phyloP scores from a whole-genome alignment of 345 rosid genomes.

The Pistacia integerrima region DNA sequence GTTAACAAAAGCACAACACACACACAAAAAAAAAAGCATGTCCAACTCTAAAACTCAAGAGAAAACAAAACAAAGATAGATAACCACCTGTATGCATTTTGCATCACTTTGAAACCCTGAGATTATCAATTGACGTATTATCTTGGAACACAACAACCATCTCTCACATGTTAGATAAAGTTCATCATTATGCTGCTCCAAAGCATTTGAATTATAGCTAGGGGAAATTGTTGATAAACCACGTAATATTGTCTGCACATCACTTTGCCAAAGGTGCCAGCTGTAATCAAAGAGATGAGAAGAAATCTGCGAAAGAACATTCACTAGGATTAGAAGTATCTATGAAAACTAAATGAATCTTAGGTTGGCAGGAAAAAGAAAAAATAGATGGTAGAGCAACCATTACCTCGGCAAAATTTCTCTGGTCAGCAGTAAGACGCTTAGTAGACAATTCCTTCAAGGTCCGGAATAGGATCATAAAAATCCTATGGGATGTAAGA shows the following conservation, averaged over 20 bases:
- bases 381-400: conserved; percentile 13
- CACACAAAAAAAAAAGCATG: background rate
- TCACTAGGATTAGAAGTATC: background rate
- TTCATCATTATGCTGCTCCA: conserved; percentile 71
- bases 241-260: conserved; percentile 76
- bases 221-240: conserved; percentile 71
- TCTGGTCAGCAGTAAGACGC: conserved; percentile 89
- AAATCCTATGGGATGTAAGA: conserved; percentile 86
- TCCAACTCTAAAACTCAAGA: background rate
- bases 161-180: conserved; percentile 84
- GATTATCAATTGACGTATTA: conserved; percentile 75
- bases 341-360: too few relatives aligned
- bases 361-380: background rate
- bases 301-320: conserved; percentile 70
- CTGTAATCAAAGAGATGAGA: conserved; percentile 79
- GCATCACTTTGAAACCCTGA: conserved; percentile 94
- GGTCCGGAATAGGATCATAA: conserved; percentile 86
- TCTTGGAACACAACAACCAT: conserved; percentile 92
- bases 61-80: conserved; percentile 1
- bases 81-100: conserved; percentile 70
- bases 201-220: conserved; percentile 52
- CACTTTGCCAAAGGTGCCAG: conserved; percentile 97
- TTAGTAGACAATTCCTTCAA: conserved; percentile 92
- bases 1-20: background rate
- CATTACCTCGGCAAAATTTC: conserved; percentile 74